Percentiles rank a stretch among this genome's conserved stretches.
These are phyloP conservation scores for Schizochytrium sp. DNA, from an alignment of 108 stramenopile genomes.

Conservation along the genomic window DNA sequence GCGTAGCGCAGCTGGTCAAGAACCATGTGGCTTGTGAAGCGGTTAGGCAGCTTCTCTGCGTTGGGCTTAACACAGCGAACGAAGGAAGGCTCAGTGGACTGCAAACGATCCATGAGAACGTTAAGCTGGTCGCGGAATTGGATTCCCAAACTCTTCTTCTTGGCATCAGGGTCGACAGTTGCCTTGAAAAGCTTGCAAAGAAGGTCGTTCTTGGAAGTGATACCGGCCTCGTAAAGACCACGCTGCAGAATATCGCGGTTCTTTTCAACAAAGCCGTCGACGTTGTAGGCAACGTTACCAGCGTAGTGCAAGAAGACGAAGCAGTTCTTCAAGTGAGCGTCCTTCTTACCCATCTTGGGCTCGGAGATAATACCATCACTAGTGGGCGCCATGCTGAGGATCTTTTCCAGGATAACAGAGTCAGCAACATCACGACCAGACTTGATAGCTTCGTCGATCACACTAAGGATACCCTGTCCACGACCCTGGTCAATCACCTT, in stretches of 20 bases:
- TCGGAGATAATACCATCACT: constrained; percentile 66
- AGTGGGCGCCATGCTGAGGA: constrained; percentile 8
- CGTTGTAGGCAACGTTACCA: constrained; percentile 84
- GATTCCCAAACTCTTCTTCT: constrained; percentile 53
- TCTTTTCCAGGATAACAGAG: constrained; percentile 59
- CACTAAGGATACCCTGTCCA: constrained; percentile 69
- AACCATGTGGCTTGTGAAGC: constrained; percentile 54
- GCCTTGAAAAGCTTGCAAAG: not conserved
- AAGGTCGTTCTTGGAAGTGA: not conserved
- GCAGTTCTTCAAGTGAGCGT: constrained; percentile 36
- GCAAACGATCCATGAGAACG: constrained; percentile 42
- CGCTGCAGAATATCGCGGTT: constrained; percentile 85
- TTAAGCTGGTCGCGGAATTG: constrained; percentile 61
- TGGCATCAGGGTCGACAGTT: not conserved
- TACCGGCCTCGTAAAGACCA: constrained; percentile 27
- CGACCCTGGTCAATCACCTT: constrained; percentile 74
- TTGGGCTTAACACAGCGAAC: constrained; percentile 75
- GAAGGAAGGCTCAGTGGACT: constrained; percentile 58
- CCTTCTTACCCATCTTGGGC: not conserved
- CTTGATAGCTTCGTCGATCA: constrained; percentile 79
- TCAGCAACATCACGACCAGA: constrained; percentile 71
- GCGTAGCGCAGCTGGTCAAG: constrained; percentile 73
- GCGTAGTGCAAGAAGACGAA: constrained; percentile 83
- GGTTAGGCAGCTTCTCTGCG: constrained; percentile 33
- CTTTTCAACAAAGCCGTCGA: constrained; percentile 85